Conservation (phyloP, 352 stramenopile species). For the Phytopythium chamaehyphon region DNA sequence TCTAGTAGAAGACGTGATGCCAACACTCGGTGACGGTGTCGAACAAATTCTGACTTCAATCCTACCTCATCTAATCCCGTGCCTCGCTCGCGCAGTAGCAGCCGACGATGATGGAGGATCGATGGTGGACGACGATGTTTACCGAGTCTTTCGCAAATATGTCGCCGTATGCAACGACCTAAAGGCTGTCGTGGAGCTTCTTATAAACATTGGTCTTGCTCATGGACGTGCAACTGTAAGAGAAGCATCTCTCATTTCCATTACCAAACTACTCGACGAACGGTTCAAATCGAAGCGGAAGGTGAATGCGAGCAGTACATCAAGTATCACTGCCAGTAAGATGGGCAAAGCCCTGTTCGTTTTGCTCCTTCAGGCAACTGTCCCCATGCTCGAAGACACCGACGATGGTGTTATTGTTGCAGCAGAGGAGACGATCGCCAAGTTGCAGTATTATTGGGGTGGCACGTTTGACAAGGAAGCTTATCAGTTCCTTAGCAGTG, state of each 20-base stretch:
- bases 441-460: conserved; percentile 58
- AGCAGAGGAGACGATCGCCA: conserved; percentile 58
- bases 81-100: conserved; percentile 15
- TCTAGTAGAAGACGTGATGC: conserved; percentile 61
- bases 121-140: conserved; percentile 35
- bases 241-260: conserved; percentile 40
- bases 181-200: conserved; percentile 43
- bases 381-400: conserved; percentile 54
- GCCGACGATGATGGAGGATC: background rate
- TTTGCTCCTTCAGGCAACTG: conserved; percentile 48
- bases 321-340: conserved; percentile 17
- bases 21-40: conserved; percentile 53
- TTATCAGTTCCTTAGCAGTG: conserved; percentile 53
- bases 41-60: conserved; percentile 70
- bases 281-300: conserved; percentile 27
- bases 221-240: conserved; percentile 31
- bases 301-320: background rate
- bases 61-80: conserved; percentile 57
- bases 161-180: conserved; percentile 55
- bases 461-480: conserved; percentile 29
- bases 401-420: conserved; percentile 58
- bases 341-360: conserved; percentile 53
- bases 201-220: conserved; percentile 60
- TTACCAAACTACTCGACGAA: conserved; percentile 55
- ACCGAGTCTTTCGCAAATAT: conserved; percentile 65